These are phyloP conservation scores for Globisporangium cederbergense DNA, from an alignment of 352 stramenopile species.

Conservation along the genomic window DNA sequence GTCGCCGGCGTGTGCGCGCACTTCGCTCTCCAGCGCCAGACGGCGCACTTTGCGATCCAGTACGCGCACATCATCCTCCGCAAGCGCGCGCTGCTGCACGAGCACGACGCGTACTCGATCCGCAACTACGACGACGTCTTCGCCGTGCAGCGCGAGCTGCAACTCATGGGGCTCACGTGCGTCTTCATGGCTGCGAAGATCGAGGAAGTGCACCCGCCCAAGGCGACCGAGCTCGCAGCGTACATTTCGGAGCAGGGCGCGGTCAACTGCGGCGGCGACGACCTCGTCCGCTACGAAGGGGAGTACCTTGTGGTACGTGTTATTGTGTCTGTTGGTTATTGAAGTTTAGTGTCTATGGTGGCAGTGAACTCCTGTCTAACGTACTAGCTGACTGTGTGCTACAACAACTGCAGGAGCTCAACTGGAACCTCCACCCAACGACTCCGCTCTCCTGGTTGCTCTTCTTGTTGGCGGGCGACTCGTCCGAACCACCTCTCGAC, in stretches of 20 bases:
- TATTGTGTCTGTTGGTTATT: conserved; percentile 2
- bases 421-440: conserved; percentile 80
- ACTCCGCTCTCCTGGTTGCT: conserved; percentile 73
- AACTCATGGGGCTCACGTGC: conserved; percentile 52
- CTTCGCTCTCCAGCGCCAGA: conserved; percentile 79
- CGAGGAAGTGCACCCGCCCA: conserved; percentile 76
- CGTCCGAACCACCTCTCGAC: conserved; percentile 57
- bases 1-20: conserved; percentile 58
- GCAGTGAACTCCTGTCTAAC: conserved; percentile 11
- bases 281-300: conserved; percentile 57
- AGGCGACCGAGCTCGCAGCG: conserved; percentile 59
- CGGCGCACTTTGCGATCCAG: conserved; percentile 69
- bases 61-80: conserved; percentile 74
- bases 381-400: conserved; percentile 10
- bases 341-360: neutral
- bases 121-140: conserved; percentile 47
- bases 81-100: conserved; percentile 35
- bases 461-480: conserved; percentile 70
- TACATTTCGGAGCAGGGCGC: conserved; percentile 52
- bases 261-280: conserved; percentile 38
- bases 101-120: conserved; percentile 34
- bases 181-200: conserved; percentile 87
- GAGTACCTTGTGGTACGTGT: conserved; percentile 58
- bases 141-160: conserved; percentile 54
- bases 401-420: conserved; percentile 49